phyloP scores from a whole-genome alignment of 2,329 filamentous ascomycete species.

The Lithohypha guttulata region DNA sequence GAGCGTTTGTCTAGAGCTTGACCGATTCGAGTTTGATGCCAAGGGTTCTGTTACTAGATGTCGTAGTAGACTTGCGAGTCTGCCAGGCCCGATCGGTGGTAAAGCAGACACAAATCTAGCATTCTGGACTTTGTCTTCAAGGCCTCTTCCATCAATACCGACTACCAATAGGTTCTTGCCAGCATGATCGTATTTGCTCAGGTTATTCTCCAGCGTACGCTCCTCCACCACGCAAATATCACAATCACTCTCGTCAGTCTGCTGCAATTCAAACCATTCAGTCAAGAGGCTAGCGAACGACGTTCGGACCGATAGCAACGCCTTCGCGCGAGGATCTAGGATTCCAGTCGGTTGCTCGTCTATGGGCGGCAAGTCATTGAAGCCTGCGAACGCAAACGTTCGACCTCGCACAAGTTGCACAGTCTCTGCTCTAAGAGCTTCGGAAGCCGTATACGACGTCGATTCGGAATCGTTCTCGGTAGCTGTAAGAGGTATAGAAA shows the following conservation, averaged over 20 bases:
- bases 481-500: constrained; percentile 39
- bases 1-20: too few relatives aligned
- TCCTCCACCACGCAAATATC: constrained; percentile 3
- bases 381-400: constrained; percentile 4
- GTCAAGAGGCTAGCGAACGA: not conserved
- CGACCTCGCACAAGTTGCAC: not conserved
- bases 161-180: not conserved
- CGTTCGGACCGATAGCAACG: not conserved
- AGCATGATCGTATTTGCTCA: not conserved
- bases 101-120: not conserved
- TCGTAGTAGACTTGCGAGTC: not conserved
- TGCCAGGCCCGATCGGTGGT: not conserved
- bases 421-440: too few relatives aligned
- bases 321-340: constrained; percentile 1
- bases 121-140: not conserved
- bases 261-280: not conserved
- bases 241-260: too few relatives aligned
- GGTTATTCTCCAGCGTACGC: not conserved
- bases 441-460: too few relatives aligned
- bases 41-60: too few relatives aligned
- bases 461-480: too few relatives aligned
- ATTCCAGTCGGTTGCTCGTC: not conserved
- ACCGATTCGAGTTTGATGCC: too few relatives aligned
- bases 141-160: not conserved
- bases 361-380: not conserved